Percentiles rank a stretch among this genome's conserved stretches.
phyloP scores from a whole-genome alignment of 2,329 filamentous ascomycete genomes.

The Xylariomycetidae sp. region DNA sequence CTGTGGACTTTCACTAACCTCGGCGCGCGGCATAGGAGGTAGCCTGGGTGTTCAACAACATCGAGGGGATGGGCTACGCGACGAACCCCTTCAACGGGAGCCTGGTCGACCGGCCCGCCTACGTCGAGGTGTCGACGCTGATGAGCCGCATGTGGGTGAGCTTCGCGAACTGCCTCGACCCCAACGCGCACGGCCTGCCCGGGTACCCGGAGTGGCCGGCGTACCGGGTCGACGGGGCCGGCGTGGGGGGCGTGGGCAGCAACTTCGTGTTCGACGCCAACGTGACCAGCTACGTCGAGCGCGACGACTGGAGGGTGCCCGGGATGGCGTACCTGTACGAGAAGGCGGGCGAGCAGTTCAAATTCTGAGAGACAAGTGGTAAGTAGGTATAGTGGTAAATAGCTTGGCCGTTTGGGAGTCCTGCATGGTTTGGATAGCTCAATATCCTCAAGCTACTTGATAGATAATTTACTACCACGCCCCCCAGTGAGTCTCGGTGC shows the following conservation, averaged over 20 bases:
- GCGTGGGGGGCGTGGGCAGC: not conserved
- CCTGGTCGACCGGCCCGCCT: not conserved
- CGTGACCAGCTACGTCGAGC: conserved; percentile 3
- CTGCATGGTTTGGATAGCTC: too few species aligned
- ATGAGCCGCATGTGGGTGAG: conserved; percentile 3
- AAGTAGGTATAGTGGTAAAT: too few species aligned
- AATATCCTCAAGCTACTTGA: too few species aligned
- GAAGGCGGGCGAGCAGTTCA: not conserved
- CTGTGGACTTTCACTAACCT: too few species aligned
- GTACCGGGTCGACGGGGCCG: not conserved
- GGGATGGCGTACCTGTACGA: not conserved
- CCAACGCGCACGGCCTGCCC: not conserved
- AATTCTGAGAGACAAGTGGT: too few species aligned
- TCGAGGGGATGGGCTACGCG: conserved; percentile 1
- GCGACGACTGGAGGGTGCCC: not conserved
- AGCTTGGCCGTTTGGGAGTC: too few species aligned
- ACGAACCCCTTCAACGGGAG: not conserved
- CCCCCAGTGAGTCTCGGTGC: too few species aligned
- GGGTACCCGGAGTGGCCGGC: not conserved
- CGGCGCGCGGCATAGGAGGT: too few species aligned
- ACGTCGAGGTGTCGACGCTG: not conserved
- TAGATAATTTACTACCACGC: too few species aligned
- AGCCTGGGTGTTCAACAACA: conserved; percentile 28
- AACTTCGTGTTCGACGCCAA: conserved; percentile 4
- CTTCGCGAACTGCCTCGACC: conserved; percentile 1